Base-by-base conservation (phyloP, 805 yeast species). In the Ogataea ramenticola region DNA sequence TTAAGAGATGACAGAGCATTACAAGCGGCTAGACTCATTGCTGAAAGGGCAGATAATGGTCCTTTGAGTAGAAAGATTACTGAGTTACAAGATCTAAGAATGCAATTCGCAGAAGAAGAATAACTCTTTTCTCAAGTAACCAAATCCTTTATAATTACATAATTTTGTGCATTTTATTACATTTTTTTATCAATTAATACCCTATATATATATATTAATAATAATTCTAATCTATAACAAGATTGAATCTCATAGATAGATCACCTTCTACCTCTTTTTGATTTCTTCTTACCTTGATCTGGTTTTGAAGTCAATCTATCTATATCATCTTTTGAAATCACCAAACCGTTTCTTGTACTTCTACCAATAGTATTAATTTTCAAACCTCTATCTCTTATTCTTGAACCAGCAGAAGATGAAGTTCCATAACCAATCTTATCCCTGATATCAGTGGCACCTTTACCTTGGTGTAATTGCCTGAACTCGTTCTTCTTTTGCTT, bases 21-120 rank as follows among this genome's bases (percentile, higher is more conserved):
- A 49, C 74, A 72, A 44, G 96, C 96, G 0, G 96, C 97, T 1
- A 68, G 77, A 14, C 84, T 84, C 62, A 86, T 91, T 43, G 88
- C 96, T 1, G 86, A 86, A 55, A 74, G 96, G 47, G 72, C 79
- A 44, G 82, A 77, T 29, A 60, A 80, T 56, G 64, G 67, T 15
- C 56, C 65, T 1, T 58, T 85, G 46, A 80, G 78, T 0, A 76
- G 72, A 46, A 72, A 72, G 56, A 74, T 83, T 33, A 72, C 71
- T 45, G 70, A 74, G 45, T 53, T 78, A 33, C 65, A 82, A 46
- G 86, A 80, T 49, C 67, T 67, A 40, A 62, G 72, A 52, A 65
- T 71, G 69, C 67, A 55, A 5, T 48, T 59, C 21, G n/a, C n/a
- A 11, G 32, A 29, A 29, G 32, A 29, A 29, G 32, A 29, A 11